A percentile compares a stretch with the other conserved stretches of the same genome.
Evolutionary conservation across 768 basidiomycete genomes (phyloP).

Genomic region (Pisolithus sp.): DNA sequence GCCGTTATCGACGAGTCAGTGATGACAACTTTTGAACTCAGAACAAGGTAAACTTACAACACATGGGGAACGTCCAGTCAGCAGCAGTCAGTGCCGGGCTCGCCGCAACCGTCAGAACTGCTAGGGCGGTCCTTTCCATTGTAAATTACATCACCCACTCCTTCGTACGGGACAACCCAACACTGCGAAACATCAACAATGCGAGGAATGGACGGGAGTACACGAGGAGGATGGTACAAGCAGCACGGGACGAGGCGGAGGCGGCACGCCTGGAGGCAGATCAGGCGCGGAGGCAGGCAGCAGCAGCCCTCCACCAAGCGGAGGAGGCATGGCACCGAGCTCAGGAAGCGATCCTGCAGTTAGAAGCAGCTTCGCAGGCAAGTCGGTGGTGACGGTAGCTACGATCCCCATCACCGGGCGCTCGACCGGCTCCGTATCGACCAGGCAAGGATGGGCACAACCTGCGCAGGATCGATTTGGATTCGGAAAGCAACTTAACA

Average conservation of each 20-base stretch:
- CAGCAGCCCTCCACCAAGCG: background rate
- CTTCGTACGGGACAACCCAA: background rate
- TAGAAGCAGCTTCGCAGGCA: background rate
- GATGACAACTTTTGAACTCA: background rate
- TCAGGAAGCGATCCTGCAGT: background rate
- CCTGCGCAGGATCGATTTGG: background rate
- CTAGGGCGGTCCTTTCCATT: background rate
- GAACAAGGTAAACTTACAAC: background rate
- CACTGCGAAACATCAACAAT: background rate
- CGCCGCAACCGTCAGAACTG: background rate
- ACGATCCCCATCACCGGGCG: background rate
- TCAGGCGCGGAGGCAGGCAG: background rate
- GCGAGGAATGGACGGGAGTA: background rate
- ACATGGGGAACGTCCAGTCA: background rate
- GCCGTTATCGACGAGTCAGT: background rate
- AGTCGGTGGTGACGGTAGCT: background rate
- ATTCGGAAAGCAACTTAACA: background rate
- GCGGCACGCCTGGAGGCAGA: background rate
- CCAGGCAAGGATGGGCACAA: background rate
- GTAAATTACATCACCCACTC: background rate
- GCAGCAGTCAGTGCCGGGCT: background rate
- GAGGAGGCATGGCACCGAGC: constrained; percentile 1
- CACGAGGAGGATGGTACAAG: background rate
- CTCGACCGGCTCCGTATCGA: background rate
- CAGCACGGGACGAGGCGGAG: background rate